Percentiles rank a stretch among this genome's conserved stretches.
These are phyloP conservation scores for Colletotrichum higginsianum DNA, from an alignment of 2,329 filamentous ascomycete species.

Conservation along the genomic window DNA sequence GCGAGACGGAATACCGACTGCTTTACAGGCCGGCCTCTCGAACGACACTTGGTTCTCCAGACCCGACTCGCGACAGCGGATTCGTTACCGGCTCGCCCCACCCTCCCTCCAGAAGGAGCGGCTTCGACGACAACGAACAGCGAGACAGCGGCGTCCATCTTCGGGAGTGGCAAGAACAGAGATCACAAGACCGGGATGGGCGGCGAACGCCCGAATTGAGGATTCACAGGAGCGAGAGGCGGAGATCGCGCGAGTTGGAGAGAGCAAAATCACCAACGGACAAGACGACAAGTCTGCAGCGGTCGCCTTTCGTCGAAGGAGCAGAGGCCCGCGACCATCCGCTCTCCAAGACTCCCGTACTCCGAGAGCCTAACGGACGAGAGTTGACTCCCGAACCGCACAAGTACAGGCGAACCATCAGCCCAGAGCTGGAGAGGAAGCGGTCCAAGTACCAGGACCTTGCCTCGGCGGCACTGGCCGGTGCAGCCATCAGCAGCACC, in stretches of 20 bases:
- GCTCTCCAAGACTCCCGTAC: slow-evolving; percentile 55
- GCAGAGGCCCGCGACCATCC: slow-evolving; percentile 47
- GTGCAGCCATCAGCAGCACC: slow-evolving; percentile 25
- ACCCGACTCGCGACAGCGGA: slow-evolving; percentile 65
- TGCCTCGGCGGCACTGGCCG: slow-evolving; percentile 51
- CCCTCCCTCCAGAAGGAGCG: slow-evolving; percentile 54
- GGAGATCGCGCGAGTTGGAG: slow-evolving; percentile 35
- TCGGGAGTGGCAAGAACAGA: slow-evolving; percentile 60
- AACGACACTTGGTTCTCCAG: slow-evolving; percentile 47
- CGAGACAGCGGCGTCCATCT: slow-evolving; percentile 73
- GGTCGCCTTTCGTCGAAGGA: slow-evolving; percentile 41
- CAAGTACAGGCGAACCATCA: slow-evolving; percentile 51
- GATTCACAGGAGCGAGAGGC: slow-evolving; percentile 44
- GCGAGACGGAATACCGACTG: slow-evolving; percentile 50
- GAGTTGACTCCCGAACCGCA: slow-evolving; percentile 59
- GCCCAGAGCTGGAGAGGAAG: slow-evolving; percentile 42
- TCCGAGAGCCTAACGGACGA: slow-evolving; percentile 56
- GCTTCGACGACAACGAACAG: slow-evolving; percentile 53
- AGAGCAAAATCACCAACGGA: slow-evolving; percentile 41
- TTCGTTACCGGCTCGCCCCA: slow-evolving; percentile 63
- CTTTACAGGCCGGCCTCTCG: slow-evolving; percentile 39
- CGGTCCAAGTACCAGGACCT: slow-evolving; percentile 48
- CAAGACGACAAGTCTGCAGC: slow-evolving; percentile 45
- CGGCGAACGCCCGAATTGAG: slow-evolving; percentile 40
- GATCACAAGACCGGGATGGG: slow-evolving; percentile 44